phyloP scores from a whole-genome alignment of 768 basidiomycete species.

The Russula emetica region DNA sequence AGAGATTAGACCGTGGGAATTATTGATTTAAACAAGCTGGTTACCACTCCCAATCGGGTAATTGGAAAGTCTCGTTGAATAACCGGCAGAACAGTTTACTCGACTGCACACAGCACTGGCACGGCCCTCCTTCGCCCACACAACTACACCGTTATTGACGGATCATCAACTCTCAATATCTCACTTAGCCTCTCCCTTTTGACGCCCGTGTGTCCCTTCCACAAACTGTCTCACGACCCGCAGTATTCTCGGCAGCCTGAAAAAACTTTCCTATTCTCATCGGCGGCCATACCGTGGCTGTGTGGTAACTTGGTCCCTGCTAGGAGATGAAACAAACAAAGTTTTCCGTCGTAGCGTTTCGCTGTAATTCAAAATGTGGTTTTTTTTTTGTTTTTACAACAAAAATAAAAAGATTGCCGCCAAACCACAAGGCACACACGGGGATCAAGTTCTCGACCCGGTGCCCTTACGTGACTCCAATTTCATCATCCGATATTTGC shows the following conservation, averaged over 20 bases:
- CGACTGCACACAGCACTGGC: no score
- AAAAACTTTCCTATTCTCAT: not conserved
- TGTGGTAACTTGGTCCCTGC: not conserved
- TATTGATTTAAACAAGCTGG: not conserved
- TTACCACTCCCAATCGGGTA: conserved; percentile 7
- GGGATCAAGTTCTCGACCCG: not conserved
- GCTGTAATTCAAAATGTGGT: not conserved
- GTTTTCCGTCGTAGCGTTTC: not conserved
- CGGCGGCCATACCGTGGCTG: not conserved
- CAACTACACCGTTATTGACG: not conserved
- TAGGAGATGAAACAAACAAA: not conserved
- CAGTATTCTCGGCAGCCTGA: not conserved
- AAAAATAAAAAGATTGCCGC: not conserved
- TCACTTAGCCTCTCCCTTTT: not conserved
- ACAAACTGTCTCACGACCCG: not conserved
- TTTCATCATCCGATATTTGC: not conserved
- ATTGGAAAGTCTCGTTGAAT: not conserved
- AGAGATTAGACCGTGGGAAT: conserved; percentile 6
- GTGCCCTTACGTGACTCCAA: not conserved
- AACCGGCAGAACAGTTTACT: not conserved
- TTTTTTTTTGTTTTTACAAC: not conserved
- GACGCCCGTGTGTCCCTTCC: no score
- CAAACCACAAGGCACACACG: not conserved
- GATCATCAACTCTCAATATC: not conserved
- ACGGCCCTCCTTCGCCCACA: not conserved